Percentiles rank a stretch among this genome's conserved stretches.
These are phyloP conservation scores for Mucor plumbeus DNA, from an alignment of 371 early-diverging fungal genomes.

Conservation along the genomic window DNA sequence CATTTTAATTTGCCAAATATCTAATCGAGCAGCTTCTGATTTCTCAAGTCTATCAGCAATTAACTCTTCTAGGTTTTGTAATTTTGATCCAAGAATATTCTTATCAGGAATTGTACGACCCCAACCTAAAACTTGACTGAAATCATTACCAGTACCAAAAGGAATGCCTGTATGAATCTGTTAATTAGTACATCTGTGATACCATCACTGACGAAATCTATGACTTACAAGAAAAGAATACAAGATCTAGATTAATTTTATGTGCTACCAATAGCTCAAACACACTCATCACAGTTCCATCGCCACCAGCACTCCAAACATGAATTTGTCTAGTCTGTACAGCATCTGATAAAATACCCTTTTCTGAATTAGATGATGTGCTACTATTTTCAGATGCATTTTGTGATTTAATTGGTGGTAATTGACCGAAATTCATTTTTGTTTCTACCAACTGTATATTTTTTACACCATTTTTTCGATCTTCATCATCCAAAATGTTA, in stretches of 20 bases:
- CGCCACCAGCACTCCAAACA: slow-evolving; percentile 68
- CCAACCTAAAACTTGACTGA: slow-evolving; percentile 70
- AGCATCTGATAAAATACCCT: slow-evolving; percentile 38
- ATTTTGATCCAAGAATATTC: slow-evolving; percentile 52
- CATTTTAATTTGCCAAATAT: slow-evolving; percentile 63
- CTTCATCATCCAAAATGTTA: slow-evolving; percentile 57
- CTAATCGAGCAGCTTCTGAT: slow-evolving; percentile 62
- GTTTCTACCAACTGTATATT: slow-evolving; percentile 36
- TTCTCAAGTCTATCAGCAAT: slow-evolving; percentile 54
- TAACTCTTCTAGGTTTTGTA: slow-evolving; percentile 48
- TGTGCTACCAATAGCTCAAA: slow-evolving; percentile 56
- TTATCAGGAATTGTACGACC: slow-evolving; percentile 61
- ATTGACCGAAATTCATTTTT: slow-evolving; percentile 29
- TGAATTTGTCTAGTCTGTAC: slow-evolving; percentile 52
- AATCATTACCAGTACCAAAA: slow-evolving; percentile 73
- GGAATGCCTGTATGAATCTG: slow-evolving; percentile 50
- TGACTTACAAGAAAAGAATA: slow-evolving; percentile 63
- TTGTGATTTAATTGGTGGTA: slow-evolving; percentile 19
- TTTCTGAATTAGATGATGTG: slow-evolving; percentile 21
- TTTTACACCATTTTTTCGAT: slow-evolving; percentile 47
- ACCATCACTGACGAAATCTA: not conserved
- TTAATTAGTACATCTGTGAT: not conserved
- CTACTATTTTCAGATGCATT: not conserved
- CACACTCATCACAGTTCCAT: slow-evolving; percentile 55
- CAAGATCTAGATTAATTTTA: slow-evolving; percentile 53